phyloP scores from a whole-genome alignment of 768 basidiomycete species.

The Suillus ampliporus region DNA sequence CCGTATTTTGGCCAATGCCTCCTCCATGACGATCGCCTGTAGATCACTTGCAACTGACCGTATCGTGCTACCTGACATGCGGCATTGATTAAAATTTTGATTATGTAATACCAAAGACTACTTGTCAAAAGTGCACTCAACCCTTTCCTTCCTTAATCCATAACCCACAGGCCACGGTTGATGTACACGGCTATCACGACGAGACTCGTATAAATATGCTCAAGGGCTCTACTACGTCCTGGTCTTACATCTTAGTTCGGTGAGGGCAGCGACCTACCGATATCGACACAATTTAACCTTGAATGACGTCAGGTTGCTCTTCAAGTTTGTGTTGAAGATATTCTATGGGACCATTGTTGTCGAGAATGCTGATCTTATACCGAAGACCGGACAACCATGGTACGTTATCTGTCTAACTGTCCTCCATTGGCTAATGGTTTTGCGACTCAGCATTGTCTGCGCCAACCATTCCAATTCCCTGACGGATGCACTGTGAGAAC shows the following conservation, averaged over 20 bases:
- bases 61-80: neutral
- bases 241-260: slow-evolving; percentile 76
- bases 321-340: slow-evolving; percentile 85
- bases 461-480: slow-evolving; percentile 88
- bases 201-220: slow-evolving; percentile 31
- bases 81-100: slow-evolving; percentile 33
- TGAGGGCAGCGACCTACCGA: slow-evolving; percentile 28
- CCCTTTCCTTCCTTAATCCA: neutral
- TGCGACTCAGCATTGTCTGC: slow-evolving; percentile 69
- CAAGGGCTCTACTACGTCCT: slow-evolving; percentile 52
- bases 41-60: slow-evolving; percentile 5
- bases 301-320: slow-evolving; percentile 55
- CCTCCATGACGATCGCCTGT: slow-evolving; percentile 51
- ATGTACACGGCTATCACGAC: slow-evolving; percentile 17
- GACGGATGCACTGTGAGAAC: slow-evolving; percentile 81
- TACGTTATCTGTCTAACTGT: slow-evolving; percentile 26
- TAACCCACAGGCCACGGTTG: neutral
- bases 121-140: too few species aligned
- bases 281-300: slow-evolving; percentile 10
- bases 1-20: slow-evolving; percentile 81
- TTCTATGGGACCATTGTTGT: slow-evolving; percentile 91
- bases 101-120: slow-evolving; percentile 33
- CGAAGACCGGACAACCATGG: slow-evolving; percentile 78
- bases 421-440: slow-evolving; percentile 7
- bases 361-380: slow-evolving; percentile 75